Base-by-base conservation (phyloP, 768 basidiomycete genomes). In the Boletellus ananas region DNA sequence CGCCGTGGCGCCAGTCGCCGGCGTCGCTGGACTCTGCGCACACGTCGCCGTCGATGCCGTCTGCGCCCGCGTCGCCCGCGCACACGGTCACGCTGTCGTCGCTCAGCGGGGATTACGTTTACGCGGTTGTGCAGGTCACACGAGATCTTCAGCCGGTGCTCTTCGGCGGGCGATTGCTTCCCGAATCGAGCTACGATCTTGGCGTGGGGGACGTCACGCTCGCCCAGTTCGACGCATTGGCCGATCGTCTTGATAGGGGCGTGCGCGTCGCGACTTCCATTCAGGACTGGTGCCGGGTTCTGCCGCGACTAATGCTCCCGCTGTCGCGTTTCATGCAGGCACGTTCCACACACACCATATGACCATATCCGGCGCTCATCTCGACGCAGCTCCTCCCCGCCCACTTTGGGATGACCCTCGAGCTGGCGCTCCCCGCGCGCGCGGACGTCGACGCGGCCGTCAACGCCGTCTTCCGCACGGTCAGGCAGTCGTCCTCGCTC, bases 111-210 rank as follows among this genome's bases (percentile, higher is more conserved):
- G 84, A 81, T 58, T 95, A 94, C 71, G 73, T 95, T 33, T 85
- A 90, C 59, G 72, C 88, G 42, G 79, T 87, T 31, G 82, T 98
- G 9, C 96, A 99, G 69, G 87, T 97, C 49, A 97, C 96, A 7
- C 79, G 84, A 50, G 96, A 99, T 67, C 70, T 87, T 25, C 82
- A 93, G n/a, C 90, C 96, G 0, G 93, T 99, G 36, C 76, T 90
- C 0, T 96, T 76, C 63, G 72, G 83, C 17, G 79, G 83, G n/a
- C 88, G 84, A 83, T 64, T 74, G 23, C 72, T 99, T 18, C 92
- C 94, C 0, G 78, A 84, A 44, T 70, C 79, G 6, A 79, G 78
- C 16, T 80, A 90, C 56, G 85, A 92, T 56, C 72, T 97, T 17
- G 81, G 82, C 23, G 90, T 97, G 10, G 78, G 84, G 9, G 93